Conservation (phyloP, 768 basidiomycete genomes). For the Tylopilus sp. region DNA sequence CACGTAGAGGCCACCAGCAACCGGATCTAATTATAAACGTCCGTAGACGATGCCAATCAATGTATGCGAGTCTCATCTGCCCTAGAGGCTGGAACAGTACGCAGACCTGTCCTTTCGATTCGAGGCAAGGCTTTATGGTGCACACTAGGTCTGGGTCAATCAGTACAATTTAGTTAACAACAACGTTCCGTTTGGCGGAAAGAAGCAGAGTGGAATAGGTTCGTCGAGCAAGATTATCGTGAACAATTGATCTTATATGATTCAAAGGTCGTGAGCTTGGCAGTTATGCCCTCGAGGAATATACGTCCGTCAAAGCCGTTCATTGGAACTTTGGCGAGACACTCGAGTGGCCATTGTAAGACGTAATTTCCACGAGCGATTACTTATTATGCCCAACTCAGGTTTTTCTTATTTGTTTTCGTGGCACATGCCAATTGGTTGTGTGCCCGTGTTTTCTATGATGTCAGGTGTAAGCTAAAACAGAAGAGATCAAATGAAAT, state of each 20-base stretch:
- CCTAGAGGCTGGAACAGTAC: slow-evolving; percentile 85
- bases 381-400: background rate
- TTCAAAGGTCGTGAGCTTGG: slow-evolving; percentile 82
- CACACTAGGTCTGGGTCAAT: slow-evolving; percentile 81
- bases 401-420: background rate
- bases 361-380: background rate
- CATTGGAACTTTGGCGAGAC: slow-evolving; percentile 89
- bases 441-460: background rate
- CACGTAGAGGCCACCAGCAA: background rate
- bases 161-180: slow-evolving; percentile 81
- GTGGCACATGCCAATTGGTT: background rate
- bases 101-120: slow-evolving; percentile 16
- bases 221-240: background rate
- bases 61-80: slow-evolving; percentile 86
- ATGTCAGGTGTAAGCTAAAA: slow-evolving; percentile 17
- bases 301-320: slow-evolving; percentile 76
- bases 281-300: slow-evolving; percentile 79
- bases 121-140: slow-evolving; percentile 4
- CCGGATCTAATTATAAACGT: slow-evolving; percentile 20
- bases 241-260: slow-evolving; percentile 8
- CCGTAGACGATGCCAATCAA: slow-evolving; percentile 71
- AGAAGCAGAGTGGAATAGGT: slow-evolving; percentile 90
- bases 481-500: slow-evolving; percentile 9
- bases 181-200: slow-evolving; percentile 94
- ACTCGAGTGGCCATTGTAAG: slow-evolving; percentile 71